Conservation (phyloP, 345 rosid species). For the Populus euphratica region DNA sequence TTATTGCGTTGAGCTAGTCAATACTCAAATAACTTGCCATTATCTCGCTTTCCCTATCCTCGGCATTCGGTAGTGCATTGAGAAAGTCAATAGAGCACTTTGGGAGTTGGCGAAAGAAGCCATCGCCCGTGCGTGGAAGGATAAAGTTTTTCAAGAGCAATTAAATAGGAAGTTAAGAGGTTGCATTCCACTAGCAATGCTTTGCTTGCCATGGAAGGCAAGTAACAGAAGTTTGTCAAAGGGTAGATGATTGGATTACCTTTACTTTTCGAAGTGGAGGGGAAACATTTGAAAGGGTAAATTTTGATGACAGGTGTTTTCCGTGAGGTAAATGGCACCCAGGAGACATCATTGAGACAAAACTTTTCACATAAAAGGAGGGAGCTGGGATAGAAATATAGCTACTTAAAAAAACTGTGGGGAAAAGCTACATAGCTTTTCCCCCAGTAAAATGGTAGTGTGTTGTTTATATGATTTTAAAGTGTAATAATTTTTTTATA, state of each 20-base stretch:
- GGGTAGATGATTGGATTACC: neutral
- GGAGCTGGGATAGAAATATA: too few species aligned
- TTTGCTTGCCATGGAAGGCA: neutral
- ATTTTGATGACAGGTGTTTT: neutral
- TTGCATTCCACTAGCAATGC: neutral
- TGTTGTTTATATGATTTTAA: too few species aligned
- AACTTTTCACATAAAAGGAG: too few species aligned
- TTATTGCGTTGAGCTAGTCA: neutral
- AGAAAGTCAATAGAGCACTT: neutral
- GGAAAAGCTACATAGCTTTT: too few species aligned
- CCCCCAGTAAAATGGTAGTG: too few species aligned
- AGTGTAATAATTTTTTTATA: too few species aligned
- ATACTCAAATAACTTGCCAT: neutral
- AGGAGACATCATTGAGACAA: too few species aligned
- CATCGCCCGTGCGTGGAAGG: neutral
- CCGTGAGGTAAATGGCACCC: too few species aligned
- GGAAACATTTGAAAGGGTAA: neutral
- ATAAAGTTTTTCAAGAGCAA: neutral
- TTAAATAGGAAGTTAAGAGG: neutral
- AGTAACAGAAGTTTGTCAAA: neutral
- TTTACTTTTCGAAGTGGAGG: neutral
- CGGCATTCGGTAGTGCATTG: neutral
- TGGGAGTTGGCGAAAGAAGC: neutral
- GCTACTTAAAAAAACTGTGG: too few species aligned
- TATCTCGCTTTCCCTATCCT: neutral